phyloP scores from a whole-genome alignment of 2,329 filamentous ascomycete genomes.

The Hypoxylon sp. region DNA sequence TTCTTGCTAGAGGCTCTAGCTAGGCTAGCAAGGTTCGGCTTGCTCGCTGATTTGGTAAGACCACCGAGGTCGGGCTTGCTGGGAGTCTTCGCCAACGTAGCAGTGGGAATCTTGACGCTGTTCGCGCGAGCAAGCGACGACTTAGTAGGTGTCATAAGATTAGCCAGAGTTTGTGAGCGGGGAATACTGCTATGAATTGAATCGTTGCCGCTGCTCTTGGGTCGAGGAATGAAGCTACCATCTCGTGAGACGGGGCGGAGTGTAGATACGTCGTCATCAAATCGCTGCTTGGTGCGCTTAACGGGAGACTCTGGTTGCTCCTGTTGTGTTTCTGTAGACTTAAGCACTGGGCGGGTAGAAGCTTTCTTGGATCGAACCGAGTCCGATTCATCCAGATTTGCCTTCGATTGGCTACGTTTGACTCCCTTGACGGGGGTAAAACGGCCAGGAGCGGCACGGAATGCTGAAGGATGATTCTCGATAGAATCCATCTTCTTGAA shows the following conservation, averaged over 20 bases:
- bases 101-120: constrained; percentile 68
- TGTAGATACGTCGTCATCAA: constrained; percentile 78
- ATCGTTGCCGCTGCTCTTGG: constrained; percentile 62
- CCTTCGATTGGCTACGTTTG: constrained; percentile 66
- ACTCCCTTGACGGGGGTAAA: constrained; percentile 66
- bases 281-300: constrained; percentile 79
- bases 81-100: constrained; percentile 68
- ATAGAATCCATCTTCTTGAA: constrained; percentile 99
- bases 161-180: constrained; percentile 66
- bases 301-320: constrained; percentile 60
- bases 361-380: constrained; percentile 56
- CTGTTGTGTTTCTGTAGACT: constrained; percentile 43
- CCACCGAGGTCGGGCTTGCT: constrained; percentile 63
- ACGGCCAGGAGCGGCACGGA: constrained; percentile 71
- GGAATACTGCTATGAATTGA: constrained; percentile 53
- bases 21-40: constrained; percentile 56
- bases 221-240: constrained; percentile 64
- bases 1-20: constrained; percentile 55
- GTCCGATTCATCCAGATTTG: constrained; percentile 74
- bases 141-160: constrained; percentile 83
- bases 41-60: constrained; percentile 63
- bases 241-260: constrained; percentile 72
- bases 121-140: constrained; percentile 75
- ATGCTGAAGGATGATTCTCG: constrained; percentile 85
- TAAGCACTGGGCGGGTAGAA: constrained; percentile 50